Conservation (phyloP, 2,329 filamentous ascomycete genomes). For the Fusarium sp. region DNA sequence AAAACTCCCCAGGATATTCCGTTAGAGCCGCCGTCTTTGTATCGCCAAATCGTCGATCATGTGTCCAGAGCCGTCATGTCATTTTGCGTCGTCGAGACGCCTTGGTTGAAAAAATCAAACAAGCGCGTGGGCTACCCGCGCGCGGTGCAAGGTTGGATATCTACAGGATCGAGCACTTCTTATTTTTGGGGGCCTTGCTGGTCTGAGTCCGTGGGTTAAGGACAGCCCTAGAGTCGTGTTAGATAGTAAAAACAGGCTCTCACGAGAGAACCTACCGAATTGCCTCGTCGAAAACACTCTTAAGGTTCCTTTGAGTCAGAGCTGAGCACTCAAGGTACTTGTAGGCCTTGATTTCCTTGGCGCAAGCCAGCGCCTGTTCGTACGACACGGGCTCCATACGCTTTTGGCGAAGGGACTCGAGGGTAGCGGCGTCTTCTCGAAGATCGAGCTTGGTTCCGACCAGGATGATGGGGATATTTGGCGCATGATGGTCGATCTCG, state of each 20-base stretch:
- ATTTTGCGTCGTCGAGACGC: slow-evolving; percentile 42
- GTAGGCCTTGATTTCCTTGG: slow-evolving; percentile 94
- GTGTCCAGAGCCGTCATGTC: slow-evolving; percentile 43
- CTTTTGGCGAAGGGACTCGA: slow-evolving; percentile 86
- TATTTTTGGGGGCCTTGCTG: slow-evolving; percentile 68
- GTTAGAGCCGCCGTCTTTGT: slow-evolving; percentile 44
- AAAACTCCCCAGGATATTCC: slow-evolving; percentile 36
- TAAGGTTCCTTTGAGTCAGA: slow-evolving; percentile 94
- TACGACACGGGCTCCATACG: slow-evolving; percentile 98
- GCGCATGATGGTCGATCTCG: slow-evolving; percentile 96
- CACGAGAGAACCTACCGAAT: slow-evolving; percentile 77
- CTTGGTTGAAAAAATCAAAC: slow-evolving; percentile 36
- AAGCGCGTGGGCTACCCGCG: slow-evolving; percentile 10
- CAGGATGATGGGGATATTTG: slow-evolving; percentile 94
- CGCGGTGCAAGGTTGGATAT: slow-evolving; percentile 30
- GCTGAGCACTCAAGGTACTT: slow-evolving; percentile 99
- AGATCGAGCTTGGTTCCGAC: slow-evolving; percentile 98
- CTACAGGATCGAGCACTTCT: slow-evolving; percentile 79
- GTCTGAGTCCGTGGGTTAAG: slow-evolving; percentile 72
- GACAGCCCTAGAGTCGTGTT: slow-evolving; percentile 69
- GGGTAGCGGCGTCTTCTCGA: slow-evolving; percentile 86
- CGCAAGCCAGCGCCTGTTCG: slow-evolving; percentile 87
- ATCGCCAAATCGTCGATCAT: slow-evolving; percentile 42
- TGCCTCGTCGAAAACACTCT: slow-evolving; percentile 98
- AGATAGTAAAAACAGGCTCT: not conserved